Conservation (phyloP, 169 alveolate species). For the Theileria sp. region DNA sequence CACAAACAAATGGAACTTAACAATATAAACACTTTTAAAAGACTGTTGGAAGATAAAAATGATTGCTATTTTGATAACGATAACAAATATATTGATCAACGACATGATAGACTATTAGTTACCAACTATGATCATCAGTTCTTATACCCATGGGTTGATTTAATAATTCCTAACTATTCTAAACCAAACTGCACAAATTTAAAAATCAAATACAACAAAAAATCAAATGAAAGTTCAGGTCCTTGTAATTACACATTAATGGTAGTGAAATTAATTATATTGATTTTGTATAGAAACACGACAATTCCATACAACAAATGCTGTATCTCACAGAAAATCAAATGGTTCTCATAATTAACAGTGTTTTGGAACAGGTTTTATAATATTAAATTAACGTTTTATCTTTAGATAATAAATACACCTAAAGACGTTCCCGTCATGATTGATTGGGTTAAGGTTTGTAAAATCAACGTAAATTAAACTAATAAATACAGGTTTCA, state of each 20-base stretch:
- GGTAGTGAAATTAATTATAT: conserved; percentile 6
- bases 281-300: conserved; percentile 1
- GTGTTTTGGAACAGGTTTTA: conserved; percentile 18
- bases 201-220: neutral
- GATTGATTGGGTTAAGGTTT: conserved; percentile 51
- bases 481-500: conserved; percentile 30
- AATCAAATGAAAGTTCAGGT: neutral
- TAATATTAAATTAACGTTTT: neutral
- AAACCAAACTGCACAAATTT: conserved; percentile 29
- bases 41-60: neutral
- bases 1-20: conserved; percentile 22
- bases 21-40: conserved; percentile 10
- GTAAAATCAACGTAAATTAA: neutral
- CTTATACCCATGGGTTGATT: conserved; percentile 26
- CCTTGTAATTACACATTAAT: neutral
- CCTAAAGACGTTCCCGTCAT: conserved; percentile 17
- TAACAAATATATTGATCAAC: neutral
- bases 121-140: conserved; percentile 9
- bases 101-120: conserved; percentile 8
- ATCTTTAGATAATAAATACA: conserved; percentile 18
- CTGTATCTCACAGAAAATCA: conserved; percentile 26
- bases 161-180: conserved; percentile 26
- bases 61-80: neutral
- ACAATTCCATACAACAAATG: neutral
- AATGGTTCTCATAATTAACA: conserved; percentile 11